Evolutionary conservation across 805 yeast species (phyloP).

Genomic region (Saccharomycopsis sp.): DNA sequence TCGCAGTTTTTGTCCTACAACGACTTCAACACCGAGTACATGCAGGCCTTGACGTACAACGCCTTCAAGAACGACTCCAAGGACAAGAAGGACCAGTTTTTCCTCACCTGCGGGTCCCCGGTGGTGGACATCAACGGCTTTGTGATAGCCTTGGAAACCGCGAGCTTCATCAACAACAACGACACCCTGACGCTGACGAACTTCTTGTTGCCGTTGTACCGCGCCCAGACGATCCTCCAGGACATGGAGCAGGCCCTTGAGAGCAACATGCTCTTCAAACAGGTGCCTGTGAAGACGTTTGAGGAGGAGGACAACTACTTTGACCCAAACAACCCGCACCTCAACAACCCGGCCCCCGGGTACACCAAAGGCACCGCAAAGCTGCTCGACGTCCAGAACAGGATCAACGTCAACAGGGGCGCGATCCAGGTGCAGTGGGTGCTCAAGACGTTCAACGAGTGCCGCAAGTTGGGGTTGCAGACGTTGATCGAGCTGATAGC

Average conservation of each 20-base stretch:
- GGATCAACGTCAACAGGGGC: slow-evolving; percentile 20
- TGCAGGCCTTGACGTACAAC: slow-evolving; percentile 22
- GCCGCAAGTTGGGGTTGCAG: slow-evolving; percentile 21
- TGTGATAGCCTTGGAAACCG: slow-evolving; percentile 21
- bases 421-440: slow-evolving; percentile 23
- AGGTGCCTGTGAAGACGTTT: slow-evolving; percentile 15
- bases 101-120: slow-evolving; percentile 22
- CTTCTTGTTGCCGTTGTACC: slow-evolving; percentile 21
- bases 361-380: slow-evolving; percentile 7
- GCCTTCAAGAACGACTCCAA: slow-evolving; percentile 22
- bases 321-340: slow-evolving; percentile 18
- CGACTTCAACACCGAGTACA: slow-evolving; percentile 28
- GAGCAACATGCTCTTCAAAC: slow-evolving; percentile 13
- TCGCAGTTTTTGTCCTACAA: slow-evolving; percentile 23
- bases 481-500: slow-evolving; percentile 22
- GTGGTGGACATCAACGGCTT: slow-evolving; percentile 22
- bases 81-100: slow-evolving; percentile 21
- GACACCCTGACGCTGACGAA: slow-evolving; percentile 21
- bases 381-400: slow-evolving; percentile 16
- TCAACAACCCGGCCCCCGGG: slow-evolving; percentile 6
- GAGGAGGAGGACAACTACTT: slow-evolving; percentile 19
- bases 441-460: slow-evolving; percentile 21
- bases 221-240: slow-evolving; percentile 19
- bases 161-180: slow-evolving; percentile 21
- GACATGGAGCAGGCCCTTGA: slow-evolving; percentile 19